These are phyloP conservation scores for Bauhinia variegata DNA, from an alignment of 306 rosid genomes.

Conservation along the genomic window DNA sequence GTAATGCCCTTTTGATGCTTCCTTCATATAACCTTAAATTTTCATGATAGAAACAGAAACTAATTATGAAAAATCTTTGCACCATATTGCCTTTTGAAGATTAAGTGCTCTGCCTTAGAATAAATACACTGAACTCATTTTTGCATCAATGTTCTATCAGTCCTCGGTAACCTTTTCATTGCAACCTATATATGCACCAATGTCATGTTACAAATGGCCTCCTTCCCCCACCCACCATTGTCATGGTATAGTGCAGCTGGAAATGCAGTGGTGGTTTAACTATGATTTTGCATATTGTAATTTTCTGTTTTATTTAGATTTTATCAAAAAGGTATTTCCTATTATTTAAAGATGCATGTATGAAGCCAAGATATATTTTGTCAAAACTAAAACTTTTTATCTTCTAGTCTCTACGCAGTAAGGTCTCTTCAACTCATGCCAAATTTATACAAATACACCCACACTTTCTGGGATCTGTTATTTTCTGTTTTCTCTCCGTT, in stretches of 20 bases:
- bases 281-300: conserved; percentile 16
- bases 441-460: not conserved
- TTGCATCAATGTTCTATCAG: conserved; percentile 20
- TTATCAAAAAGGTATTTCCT: too few species aligned
- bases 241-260: not conserved
- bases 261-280: too few species aligned
- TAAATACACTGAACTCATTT: conserved; percentile 9
- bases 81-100: not conserved
- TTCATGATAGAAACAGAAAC: conserved; percentile 15
- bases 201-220: too few species aligned
- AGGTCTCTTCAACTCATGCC: not conserved
- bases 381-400: too few species aligned
- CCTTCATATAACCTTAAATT: conserved; percentile 30
- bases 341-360: too few species aligned
- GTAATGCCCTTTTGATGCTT: conserved; percentile 57
- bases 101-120: conserved; percentile 1
- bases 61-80: too few species aligned
- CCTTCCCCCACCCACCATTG: too few species aligned
- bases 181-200: not conserved
- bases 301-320: conserved; percentile 21
- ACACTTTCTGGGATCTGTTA: not conserved
- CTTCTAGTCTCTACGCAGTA: too few species aligned
- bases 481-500: conserved; percentile 6
- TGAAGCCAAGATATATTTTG: too few species aligned
- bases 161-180: not conserved